Percentiles rank a stretch among this genome's conserved stretches.
These are phyloP conservation scores for Ascomycota sp. DNA, from an alignment of 2,329 filamentous ascomycete species.

Conservation along the genomic window DNA sequence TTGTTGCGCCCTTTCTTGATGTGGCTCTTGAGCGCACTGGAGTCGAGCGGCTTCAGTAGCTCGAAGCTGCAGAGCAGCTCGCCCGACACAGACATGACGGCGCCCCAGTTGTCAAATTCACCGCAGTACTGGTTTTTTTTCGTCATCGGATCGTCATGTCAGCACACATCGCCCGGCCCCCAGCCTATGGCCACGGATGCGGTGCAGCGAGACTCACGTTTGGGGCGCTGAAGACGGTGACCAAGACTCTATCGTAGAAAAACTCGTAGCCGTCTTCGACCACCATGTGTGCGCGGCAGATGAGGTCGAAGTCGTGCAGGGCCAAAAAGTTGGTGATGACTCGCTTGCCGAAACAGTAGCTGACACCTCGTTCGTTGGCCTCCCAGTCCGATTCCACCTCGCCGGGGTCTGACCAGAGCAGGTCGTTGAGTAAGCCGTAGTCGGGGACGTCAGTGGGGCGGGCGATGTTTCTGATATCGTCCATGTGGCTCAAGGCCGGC, in stretches of 20 bases:
- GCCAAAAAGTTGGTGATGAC: constrained; percentile 93
- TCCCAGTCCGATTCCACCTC: constrained; percentile 99
- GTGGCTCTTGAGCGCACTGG: constrained; percentile 87
- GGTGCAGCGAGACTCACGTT: constrained; percentile 83
- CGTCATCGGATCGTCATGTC: no score
- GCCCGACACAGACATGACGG: constrained; percentile 90
- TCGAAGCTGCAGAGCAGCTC: constrained; percentile 95
- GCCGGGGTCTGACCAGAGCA: constrained; percentile 92
- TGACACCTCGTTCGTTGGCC: constrained; percentile 88
- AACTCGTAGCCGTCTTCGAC: constrained; percentile 99
- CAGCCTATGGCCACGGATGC: no score
- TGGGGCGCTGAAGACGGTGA: constrained; percentile 93
- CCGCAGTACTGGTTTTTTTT: constrained; percentile 97
- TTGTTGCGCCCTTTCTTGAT: constrained; percentile 97
- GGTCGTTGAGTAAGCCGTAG: constrained; percentile 83
- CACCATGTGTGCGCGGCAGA: constrained; percentile 96
- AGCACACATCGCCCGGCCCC: no score
- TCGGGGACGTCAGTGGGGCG: constrained; percentile 93
- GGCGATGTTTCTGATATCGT: constrained; percentile 90
- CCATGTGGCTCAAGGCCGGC: constrained; percentile 86
- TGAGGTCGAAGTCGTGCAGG: constrained; percentile 88
- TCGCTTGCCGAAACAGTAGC: constrained; percentile 96
- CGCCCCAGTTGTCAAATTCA: constrained; percentile 98
- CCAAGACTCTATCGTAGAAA: constrained; percentile 83
- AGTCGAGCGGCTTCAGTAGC: constrained; percentile 86